Base-by-base conservation (phyloP, 306 rosid species). In the Pyrus communis region DNA sequence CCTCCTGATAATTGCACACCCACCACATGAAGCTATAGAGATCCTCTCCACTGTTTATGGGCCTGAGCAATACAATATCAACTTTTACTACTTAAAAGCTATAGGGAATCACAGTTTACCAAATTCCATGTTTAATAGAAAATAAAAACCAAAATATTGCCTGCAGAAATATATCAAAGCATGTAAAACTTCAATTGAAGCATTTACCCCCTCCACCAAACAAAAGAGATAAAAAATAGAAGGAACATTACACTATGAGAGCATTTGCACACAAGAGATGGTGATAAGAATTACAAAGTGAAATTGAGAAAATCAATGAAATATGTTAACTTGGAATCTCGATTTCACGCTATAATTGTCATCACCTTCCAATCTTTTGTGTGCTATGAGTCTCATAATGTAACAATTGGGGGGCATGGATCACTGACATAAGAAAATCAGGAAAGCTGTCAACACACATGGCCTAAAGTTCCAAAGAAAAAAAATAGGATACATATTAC, bases 341-440 rank as follows among this genome's bases (percentile, higher is more conserved):
- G 85, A 86, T 86, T 88, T 85, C 86, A 88, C 86, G 35, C 80
- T 77, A 82, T 88, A 88, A 85, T 82, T 85, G 81, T 71, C 89
- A 83, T 87, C 93, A 85, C 93, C 96, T 91, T 82, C 87, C 91
- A 83, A 75, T 81, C 85, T 80, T 88, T 83, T 83, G 82, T 83
- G 85, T 86, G 91, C 87, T 85, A 88, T 82, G 89, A 83, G 77
- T 89, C 91, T 86, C 91, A 87, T 77, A 85, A 88, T 80, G 86
- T 83, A 84, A 80, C 87, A 88, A 91, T 90, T 85, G 85, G 86
- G 83, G 91, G 86, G 79, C 80, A 89, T 40, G 78, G 87, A 83
- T 86, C 87, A 88, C 79, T 88, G 80, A 82, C 83, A 88, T 61
- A 82, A 78, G 72, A 86, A 83, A 85, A 79, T 81, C 78, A 88